Percentiles rank a stretch among this genome's conserved stretches.
phyloP scores from a whole-genome alignment of 2,329 filamentous ascomycete species.

The Penicillium thymicola region DNA sequence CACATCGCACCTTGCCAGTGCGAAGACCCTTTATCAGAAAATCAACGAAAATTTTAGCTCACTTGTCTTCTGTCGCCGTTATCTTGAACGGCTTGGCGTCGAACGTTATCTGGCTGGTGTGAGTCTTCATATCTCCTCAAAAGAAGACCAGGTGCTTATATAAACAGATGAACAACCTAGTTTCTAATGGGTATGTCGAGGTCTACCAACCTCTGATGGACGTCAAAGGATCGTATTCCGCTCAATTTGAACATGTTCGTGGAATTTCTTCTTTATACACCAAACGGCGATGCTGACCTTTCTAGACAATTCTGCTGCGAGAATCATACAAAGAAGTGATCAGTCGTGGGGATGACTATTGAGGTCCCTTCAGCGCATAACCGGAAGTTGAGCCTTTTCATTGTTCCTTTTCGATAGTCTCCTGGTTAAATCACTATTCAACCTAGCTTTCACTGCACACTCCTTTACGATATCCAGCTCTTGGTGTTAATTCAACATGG shows the following conservation, averaged over 20 bases:
- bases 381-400: not conserved
- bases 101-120: constrained; percentile 59
- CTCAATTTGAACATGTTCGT: constrained; percentile 60
- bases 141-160: constrained; percentile 2
- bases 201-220: constrained; percentile 57
- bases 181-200: constrained; percentile 57
- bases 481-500: constrained; percentile 5
- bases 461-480: not conserved
- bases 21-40: constrained; percentile 55
- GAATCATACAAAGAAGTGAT: constrained; percentile 50
- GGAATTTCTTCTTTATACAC: not conserved
- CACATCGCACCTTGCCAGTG: constrained; percentile 48
- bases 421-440: not conserved
- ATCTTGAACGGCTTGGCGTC: constrained; percentile 61
- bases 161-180: constrained; percentile 55
- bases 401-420: not conserved
- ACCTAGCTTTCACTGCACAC: not conserved
- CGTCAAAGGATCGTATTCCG: constrained; percentile 58
- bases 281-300: constrained; percentile 11
- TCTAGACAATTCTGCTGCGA: constrained; percentile 49
- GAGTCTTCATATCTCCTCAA: constrained; percentile 21
- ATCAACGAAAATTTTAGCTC: constrained; percentile 63
- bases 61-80: constrained; percentile 59
- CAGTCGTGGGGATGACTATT: constrained; percentile 55
- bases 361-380: constrained; percentile 2